Conservation (phyloP, 2,329 filamentous ascomycete species). For the Nigrospora osmanthi region DNA sequence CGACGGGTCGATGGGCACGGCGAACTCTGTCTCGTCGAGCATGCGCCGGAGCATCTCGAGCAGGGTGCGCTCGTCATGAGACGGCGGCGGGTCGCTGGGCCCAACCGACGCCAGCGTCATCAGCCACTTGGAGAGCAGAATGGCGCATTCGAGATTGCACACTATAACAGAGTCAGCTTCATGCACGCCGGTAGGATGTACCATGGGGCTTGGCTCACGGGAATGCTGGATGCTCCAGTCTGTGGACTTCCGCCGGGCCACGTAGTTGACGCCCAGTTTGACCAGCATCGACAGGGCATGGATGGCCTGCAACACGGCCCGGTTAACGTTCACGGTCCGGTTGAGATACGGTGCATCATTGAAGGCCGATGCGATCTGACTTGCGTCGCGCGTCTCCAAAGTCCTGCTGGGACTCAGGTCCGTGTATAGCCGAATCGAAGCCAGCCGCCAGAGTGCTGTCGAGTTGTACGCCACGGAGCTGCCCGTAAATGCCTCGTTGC, state of each 20-base stretch:
- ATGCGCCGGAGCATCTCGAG: slow-evolving; percentile 49
- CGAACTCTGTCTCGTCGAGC: slow-evolving; percentile 56
- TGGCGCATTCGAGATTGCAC: slow-evolving; percentile 54
- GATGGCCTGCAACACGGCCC: slow-evolving; percentile 59
- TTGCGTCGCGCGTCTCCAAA: slow-evolving; percentile 57
- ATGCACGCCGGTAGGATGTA: slow-evolving; percentile 1
- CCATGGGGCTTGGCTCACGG: slow-evolving; percentile 29
- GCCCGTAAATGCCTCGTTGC: slow-evolving; percentile 42
- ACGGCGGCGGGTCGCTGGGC: slow-evolving; percentile 39
- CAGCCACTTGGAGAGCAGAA: slow-evolving; percentile 54
- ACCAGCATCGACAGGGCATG: slow-evolving; percentile 62
- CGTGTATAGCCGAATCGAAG: slow-evolving; percentile 58
- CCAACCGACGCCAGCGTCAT: slow-evolving; percentile 45
- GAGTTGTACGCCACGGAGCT: slow-evolving; percentile 61
- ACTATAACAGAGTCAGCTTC: slow-evolving; percentile 26
- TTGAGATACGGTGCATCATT: slow-evolving; percentile 49
- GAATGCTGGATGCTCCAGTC: slow-evolving; percentile 59
- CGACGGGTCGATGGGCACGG: slow-evolving; percentile 50
- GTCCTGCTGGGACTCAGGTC: slow-evolving; percentile 55
- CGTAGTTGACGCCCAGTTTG: slow-evolving; percentile 54
- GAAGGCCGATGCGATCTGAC: slow-evolving; percentile 53
- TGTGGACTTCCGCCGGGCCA: slow-evolving; percentile 51
- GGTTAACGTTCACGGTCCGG: slow-evolving; percentile 50
- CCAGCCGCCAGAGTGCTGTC: slow-evolving; percentile 50
- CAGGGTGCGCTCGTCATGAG: slow-evolving; percentile 44